Base-by-base conservation (phyloP, 2,329 filamentous ascomycete species). In the Exophiala oligosperma region DNA sequence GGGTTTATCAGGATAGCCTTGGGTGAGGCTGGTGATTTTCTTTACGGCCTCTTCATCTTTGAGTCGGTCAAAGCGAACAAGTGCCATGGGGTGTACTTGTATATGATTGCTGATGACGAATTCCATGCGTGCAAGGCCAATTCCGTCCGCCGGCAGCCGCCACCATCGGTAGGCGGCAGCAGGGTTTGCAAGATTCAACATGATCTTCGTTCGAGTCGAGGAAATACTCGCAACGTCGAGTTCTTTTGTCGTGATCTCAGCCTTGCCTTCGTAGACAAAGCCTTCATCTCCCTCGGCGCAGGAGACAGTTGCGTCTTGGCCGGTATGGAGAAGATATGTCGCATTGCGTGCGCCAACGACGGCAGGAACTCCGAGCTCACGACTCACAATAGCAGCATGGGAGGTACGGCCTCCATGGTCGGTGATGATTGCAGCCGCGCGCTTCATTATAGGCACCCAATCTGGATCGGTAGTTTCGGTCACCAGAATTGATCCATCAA, bases 51-150 rank as follows among this genome's bases (percentile, higher is more conserved):
- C 50, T 14, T 41, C 53, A 55, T 75, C 52, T 35, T 51, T 51
- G 17, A 51, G 24, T 9, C 38, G 35, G 9, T 51, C 49, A 24
- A 51, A 51, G 14, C 38, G 49, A 35, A 51, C 49, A 35, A 51
- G 49, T 1, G 49, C 49, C 49, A 51, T 51, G 2, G 49, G 49
- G 17, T 51, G 49, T 8, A 51, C 49, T 38, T 40, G 35, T 7
- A 51, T 51, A 12, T 40, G 37, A 29, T 38, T 51, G 49, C 49
- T 51, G 35, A 51, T 29, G 21, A 51, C 49, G 35, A 51, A 51
- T n/a, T 75, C 73, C 73, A 76, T 76, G 37, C 73, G 71, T 9
- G 72, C 73, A 44, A 76, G 71, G 21, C 73, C 73, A 53, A 76
- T 74, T 12, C 73, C 73, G 55, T 74, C 72, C 8, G 63, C 65